Percentiles rank a stretch among this genome's conserved stretches.
Conservation (phyloP, 345 rosid species). For the Psidium friedrichsthalianum region DNA sequence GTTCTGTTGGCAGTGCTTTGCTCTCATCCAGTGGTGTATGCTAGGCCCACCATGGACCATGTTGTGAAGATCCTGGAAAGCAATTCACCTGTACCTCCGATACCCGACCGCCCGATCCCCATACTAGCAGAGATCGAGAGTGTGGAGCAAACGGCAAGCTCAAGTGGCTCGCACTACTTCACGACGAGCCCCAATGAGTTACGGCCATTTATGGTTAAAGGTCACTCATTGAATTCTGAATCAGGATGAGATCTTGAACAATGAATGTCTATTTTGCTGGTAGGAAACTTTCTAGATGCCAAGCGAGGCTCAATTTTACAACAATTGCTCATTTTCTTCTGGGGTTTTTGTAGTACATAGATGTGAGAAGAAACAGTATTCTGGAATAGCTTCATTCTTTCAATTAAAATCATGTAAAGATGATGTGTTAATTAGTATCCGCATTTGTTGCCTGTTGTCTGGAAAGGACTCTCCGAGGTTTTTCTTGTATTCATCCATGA, state of each 20-base stretch:
- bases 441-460: not conserved
- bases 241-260: not conserved
- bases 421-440: not conserved
- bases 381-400: not conserved
- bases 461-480: not conserved
- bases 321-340: not conserved
- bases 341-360: not conserved
- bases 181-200: not conserved
- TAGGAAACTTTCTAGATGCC: not conserved
- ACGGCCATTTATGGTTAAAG: not conserved
- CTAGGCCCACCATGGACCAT: conserved; percentile 84
- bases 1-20: conserved; percentile 69
- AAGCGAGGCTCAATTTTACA: not conserved
- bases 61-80: conserved; percentile 81
- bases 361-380: not conserved
- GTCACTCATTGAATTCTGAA: not conserved
- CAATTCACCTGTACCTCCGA: conserved; percentile 45
- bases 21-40: conserved; percentile 73
- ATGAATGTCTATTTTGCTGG: not conserved
- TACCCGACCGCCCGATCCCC: conserved; percentile 65
- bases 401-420: not conserved
- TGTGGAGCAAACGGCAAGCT: conserved; percentile 45
- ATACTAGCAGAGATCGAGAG: conserved; percentile 41
- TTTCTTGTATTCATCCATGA: not conserved
- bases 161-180: conserved; percentile 20